A percentile compares a stretch with the other conserved stretches of the same genome.
phyloP scores from a whole-genome alignment of 352 stramenopile genomes.

The Pythium sp. region DNA sequence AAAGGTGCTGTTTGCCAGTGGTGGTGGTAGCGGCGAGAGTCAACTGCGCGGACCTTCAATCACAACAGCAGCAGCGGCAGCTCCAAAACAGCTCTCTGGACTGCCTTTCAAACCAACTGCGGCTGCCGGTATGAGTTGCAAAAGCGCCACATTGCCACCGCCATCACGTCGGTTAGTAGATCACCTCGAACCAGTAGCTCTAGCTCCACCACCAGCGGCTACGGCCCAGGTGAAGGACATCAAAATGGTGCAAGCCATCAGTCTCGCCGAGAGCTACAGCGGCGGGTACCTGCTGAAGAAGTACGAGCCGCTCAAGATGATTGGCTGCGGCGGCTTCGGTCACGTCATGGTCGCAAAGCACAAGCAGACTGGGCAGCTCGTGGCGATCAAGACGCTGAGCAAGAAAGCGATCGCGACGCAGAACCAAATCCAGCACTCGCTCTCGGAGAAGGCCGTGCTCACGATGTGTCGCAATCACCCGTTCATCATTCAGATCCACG shows the following conservation, averaged over 20 bases:
- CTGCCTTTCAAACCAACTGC: neutral
- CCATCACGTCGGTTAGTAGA: neutral
- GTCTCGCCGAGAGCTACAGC: constrained; percentile 79
- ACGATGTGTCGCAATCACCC: constrained; percentile 87
- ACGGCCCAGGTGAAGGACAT: constrained; percentile 34
- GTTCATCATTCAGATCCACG: constrained; percentile 90
- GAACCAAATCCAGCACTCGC: constrained; percentile 86
- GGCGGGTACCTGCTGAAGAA: constrained; percentile 70
- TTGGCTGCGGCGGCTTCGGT: constrained; percentile 83
- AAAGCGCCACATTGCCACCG: constrained; percentile 8
- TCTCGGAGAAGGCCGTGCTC: constrained; percentile 84
- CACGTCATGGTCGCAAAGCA: constrained; percentile 81
- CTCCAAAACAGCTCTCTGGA: neutral
- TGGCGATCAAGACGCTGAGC: constrained; percentile 81
- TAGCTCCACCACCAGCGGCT: neutral
- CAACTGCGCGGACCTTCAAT: constrained; percentile 11
- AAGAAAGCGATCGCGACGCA: constrained; percentile 77
- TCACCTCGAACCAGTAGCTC: neutral
- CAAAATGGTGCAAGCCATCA: constrained; percentile 63
- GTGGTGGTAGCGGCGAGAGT: neutral
- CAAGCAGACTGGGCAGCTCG: constrained; percentile 46
- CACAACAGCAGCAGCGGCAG: neutral
- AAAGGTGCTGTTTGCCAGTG: neutral
- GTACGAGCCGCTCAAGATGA: constrained; percentile 78
- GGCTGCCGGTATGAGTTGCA: neutral